These are phyloP conservation scores for Ajuga reptans DNA, from an alignment of 305 asterid genomes.

Conservation along the genomic window DNA sequence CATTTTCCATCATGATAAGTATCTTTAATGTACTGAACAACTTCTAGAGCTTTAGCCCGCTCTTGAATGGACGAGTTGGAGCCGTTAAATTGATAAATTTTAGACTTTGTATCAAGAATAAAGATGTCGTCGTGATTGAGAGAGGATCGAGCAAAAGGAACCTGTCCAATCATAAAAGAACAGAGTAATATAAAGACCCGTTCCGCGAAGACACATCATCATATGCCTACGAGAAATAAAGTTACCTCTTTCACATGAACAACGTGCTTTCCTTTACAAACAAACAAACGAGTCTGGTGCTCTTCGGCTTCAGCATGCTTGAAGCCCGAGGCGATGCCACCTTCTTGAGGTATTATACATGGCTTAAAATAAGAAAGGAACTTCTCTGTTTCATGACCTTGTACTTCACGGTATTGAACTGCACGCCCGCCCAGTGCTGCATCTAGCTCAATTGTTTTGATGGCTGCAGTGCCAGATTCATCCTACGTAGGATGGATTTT, in stretches of 20 bases:
- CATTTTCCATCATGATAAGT: constrained; percentile 74
- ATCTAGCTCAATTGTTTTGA: constrained; percentile 74
- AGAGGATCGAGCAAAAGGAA: constrained; percentile 72
- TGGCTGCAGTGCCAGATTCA: constrained; percentile 54
- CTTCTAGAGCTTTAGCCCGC: constrained; percentile 92
- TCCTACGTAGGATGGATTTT: constrained; percentile 31
- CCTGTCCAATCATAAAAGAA: constrained; percentile 41
- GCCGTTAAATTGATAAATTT: constrained; percentile 76
- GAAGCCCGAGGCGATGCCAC: constrained; percentile 60
- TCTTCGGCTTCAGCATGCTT: constrained; percentile 43
- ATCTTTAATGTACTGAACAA: constrained; percentile 75
- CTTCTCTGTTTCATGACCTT: constrained; percentile 81
- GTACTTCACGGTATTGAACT: constrained; percentile 83
- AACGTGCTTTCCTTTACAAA: constrained; percentile 80
- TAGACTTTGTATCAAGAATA: constrained; percentile 67
- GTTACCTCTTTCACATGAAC: constrained; percentile 77
- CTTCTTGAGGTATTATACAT: constrained; percentile 77
- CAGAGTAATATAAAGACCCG: background rate
- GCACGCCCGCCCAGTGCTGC: constrained; percentile 77
- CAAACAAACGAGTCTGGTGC: constrained; percentile 54
- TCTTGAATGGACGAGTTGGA: constrained; percentile 80
- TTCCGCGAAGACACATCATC: background rate
- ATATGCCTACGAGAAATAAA: background rate
- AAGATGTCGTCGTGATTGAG: constrained; percentile 80
- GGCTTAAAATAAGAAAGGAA: constrained; percentile 89